Percentiles rank a stretch among this genome's conserved stretches.
Evolutionary conservation across 2,329 filamentous ascomycete species (phyloP).

Genomic region (Bipolaris gigantea): DNA sequence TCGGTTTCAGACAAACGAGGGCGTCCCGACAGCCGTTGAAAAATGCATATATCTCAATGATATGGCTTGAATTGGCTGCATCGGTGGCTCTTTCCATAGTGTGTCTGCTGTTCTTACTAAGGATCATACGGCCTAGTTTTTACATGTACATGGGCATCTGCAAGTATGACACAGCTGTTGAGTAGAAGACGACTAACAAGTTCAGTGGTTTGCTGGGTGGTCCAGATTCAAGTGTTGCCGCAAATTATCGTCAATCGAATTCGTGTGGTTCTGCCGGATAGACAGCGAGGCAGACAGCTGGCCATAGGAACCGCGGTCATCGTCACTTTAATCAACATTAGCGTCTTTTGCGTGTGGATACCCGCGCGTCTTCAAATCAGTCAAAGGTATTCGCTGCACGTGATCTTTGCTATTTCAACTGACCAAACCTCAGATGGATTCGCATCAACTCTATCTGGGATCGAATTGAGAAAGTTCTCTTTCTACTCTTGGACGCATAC

Average conservation of each 20-base stretch:
- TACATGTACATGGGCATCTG: slow-evolving; percentile 36
- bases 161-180: slow-evolving; percentile 9
- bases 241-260: slow-evolving; percentile 38
- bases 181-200: slow-evolving; percentile 5
- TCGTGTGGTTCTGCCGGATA: slow-evolving; percentile 27
- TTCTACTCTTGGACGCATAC: slow-evolving; percentile 25
- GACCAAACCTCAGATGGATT: slow-evolving; percentile 15
- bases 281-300: slow-evolving; percentile 16
- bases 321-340: slow-evolving; percentile 34
- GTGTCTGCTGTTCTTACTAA: slow-evolving; percentile 37
- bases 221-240: slow-evolving; percentile 35
- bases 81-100: slow-evolving; percentile 48
- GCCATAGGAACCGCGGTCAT: slow-evolving; percentile 19
- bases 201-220: slow-evolving; percentile 27
- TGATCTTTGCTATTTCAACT: neutral
- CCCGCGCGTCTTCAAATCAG: slow-evolving; percentile 32
- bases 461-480: slow-evolving; percentile 32
- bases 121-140: slow-evolving; percentile 38
- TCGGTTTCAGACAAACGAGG: slow-evolving; percentile 31
- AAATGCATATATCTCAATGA: slow-evolving; percentile 51
- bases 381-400: slow-evolving; percentile 7
- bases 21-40: slow-evolving; percentile 22
- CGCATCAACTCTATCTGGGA: slow-evolving; percentile 32
- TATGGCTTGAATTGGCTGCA: slow-evolving; percentile 52
- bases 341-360: slow-evolving; percentile 36